Evolutionary conservation across 495 filamentous ascomycete species (phyloP).

Genomic region (Symbiotaphrina buchneri): DNA sequence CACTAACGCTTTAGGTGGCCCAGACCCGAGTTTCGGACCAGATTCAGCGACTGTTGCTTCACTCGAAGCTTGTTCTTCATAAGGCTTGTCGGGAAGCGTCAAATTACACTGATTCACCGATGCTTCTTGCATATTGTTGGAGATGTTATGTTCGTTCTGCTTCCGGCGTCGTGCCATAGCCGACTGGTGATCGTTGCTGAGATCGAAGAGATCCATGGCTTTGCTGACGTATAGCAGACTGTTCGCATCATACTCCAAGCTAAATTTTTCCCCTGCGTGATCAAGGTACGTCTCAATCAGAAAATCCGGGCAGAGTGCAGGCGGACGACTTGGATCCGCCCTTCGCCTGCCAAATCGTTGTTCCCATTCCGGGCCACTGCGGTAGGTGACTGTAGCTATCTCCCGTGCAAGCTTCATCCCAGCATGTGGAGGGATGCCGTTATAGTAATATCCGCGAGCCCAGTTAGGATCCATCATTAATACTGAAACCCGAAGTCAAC

Average conservation of each 20-base stretch:
- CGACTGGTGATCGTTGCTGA: constrained; percentile 43
- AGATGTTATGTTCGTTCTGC: constrained; percentile 24
- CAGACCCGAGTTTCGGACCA: constrained; percentile 7
- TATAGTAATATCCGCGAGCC: constrained; percentile 94
- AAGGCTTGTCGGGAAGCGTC: constrained; percentile 66
- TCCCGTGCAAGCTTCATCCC: constrained; percentile 97
- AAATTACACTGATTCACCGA: constrained; percentile 37
- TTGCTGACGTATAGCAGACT: constrained; percentile 93
- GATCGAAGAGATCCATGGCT: constrained; percentile 96
- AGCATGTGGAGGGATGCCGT: constrained; percentile 66
- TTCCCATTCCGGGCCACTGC: constrained; percentile 95
- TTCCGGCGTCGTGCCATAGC: constrained; percentile 23
- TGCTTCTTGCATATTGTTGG: constrained; percentile 10
- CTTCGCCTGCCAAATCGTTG: constrained; percentile 74
- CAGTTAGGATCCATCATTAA: constrained; percentile 98
- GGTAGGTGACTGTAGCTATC: constrained; percentile 94
- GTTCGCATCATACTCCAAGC: constrained; percentile 93
- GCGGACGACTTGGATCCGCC: constrained; percentile 66
- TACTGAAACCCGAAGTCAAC: constrained; percentile 29
- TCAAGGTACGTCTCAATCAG: constrained; percentile 97
- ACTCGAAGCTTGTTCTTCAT: constrained; percentile 48
- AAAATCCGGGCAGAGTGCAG: constrained; percentile 90
- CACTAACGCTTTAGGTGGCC: constrained; percentile 57
- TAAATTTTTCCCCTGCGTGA: constrained; percentile 97
- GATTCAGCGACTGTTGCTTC: constrained; percentile 8